These are phyloP conservation scores for Malbranchea cinnamomea DNA, from an alignment of 2,329 filamentous ascomycete species.

Conservation along the genomic window DNA sequence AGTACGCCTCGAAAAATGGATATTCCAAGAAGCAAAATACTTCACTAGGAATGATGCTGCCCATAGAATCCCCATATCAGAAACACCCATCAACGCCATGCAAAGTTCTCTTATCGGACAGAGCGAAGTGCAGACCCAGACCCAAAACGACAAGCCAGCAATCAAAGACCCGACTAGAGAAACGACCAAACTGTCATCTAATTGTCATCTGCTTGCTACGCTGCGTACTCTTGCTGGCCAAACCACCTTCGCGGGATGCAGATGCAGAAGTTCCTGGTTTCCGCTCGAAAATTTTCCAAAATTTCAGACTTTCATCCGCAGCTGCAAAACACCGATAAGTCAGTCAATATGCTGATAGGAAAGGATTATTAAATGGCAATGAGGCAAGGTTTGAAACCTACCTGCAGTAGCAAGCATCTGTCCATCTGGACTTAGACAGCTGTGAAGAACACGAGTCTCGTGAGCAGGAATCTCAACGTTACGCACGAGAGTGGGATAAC, in stretches of 20 bases:
- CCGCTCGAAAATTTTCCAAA: slow-evolving; percentile 99
- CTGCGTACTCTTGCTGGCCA: slow-evolving; percentile 60
- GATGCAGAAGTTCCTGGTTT: slow-evolving; percentile 63
- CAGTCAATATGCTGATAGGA: slow-evolving; percentile 10
- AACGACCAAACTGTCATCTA: slow-evolving; percentile 38
- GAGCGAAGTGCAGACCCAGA: no score
- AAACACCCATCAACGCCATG: no score
- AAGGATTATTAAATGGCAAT: background rate
- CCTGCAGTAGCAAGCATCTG: slow-evolving; percentile 93
- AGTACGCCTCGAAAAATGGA: no score
- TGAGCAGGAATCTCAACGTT: slow-evolving; percentile 97
- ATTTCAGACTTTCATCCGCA: slow-evolving; percentile 94
- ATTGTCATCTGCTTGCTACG: slow-evolving; percentile 95
- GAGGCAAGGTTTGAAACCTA: slow-evolving; percentile 25
- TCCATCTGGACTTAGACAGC: slow-evolving; percentile 88
- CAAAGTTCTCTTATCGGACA: no score
- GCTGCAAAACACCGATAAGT: slow-evolving; percentile 34
- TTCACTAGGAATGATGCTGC: no score
- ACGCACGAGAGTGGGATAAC: slow-evolving; percentile 90
- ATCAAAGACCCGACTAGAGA: slow-evolving; percentile 5
- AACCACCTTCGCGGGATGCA: slow-evolving; percentile 46
- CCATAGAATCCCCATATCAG: no score
- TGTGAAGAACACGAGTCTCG: slow-evolving; percentile 92
- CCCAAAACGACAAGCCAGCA: no score
- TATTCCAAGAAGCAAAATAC: no score